Percentiles rank a stretch among this genome's conserved stretches.
Conservation (phyloP, 2,329 filamentous ascomycete species). For the Colletotrichum higginsianum region DNA sequence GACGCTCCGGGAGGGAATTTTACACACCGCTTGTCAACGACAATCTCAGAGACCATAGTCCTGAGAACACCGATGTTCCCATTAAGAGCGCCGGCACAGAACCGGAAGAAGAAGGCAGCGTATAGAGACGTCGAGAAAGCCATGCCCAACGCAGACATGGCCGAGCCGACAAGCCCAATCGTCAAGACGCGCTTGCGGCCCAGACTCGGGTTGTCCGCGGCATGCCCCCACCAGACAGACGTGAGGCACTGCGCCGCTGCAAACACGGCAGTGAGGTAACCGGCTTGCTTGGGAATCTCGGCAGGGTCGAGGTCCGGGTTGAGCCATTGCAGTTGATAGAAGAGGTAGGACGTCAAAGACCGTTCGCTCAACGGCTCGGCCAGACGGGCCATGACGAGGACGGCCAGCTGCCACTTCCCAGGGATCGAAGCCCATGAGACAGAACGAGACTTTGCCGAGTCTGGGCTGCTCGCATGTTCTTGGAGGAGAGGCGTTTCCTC, state of each 20-base stretch:
- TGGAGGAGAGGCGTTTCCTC: constrained; percentile 3
- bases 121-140: constrained; percentile 77
- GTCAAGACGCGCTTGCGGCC: constrained; percentile 44
- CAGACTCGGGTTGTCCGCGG: constrained; percentile 40
- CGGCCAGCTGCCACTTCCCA: constrained; percentile 46
- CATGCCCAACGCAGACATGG: constrained; percentile 78
- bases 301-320: constrained; percentile 27
- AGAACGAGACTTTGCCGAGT: not conserved
- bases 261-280: constrained; percentile 43
- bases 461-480: not conserved
- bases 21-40: constrained; percentile 42
- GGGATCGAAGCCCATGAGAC: constrained; percentile 45
- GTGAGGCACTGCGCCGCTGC: constrained; percentile 45
- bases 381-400: constrained; percentile 47
- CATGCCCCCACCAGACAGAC: constrained; percentile 43
- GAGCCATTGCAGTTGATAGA: constrained; percentile 44
- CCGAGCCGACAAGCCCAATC: constrained; percentile 57
- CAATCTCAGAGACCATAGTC: constrained; percentile 46
- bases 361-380: constrained; percentile 48
- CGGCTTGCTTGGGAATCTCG: constrained; percentile 43
- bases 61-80: constrained; percentile 45
- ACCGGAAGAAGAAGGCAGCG: constrained; percentile 43
- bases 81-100: constrained; percentile 43
- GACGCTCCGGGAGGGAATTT: not conserved
- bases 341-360: constrained; percentile 46